Conservation (phyloP, 768 basidiomycete species). For the Tubosaeta sp. region DNA sequence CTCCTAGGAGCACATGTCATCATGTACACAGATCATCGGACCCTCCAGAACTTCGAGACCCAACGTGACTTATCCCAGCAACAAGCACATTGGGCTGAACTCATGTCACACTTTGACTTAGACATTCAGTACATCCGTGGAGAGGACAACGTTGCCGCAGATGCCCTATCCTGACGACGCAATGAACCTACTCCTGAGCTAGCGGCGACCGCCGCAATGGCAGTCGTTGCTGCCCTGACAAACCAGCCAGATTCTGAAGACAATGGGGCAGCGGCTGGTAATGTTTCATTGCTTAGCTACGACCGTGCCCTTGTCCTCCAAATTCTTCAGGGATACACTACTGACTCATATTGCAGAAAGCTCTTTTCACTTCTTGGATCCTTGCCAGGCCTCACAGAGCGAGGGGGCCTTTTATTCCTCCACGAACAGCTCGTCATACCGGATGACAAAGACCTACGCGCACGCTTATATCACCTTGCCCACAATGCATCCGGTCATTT, state of each 20-base stretch:
- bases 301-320: not conserved
- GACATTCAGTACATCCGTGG: constrained; percentile 21
- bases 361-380: not conserved
- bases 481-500: constrained; percentile 34
- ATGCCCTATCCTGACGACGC: constrained; percentile 33
- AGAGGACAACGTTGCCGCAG: constrained; percentile 28
- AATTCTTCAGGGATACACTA: constrained; percentile 2
- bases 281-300: not conserved
- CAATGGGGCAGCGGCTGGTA: not conserved
- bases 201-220: too few species aligned
- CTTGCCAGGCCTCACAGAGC: not conserved
- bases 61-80: not conserved
- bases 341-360: constrained; percentile 8
- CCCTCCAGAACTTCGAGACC: constrained; percentile 7
- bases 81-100: constrained; percentile 37
- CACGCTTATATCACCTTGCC: constrained; percentile 24
- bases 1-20: not conserved
- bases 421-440: constrained; percentile 11
- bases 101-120: constrained; percentile 35
- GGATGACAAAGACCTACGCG: not conserved
- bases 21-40: constrained; percentile 30
- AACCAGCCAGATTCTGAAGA: not conserved
- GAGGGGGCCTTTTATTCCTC: constrained; percentile 5
- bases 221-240: not conserved
- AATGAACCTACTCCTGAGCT: not conserved